Evolutionary conservation across 1,139 yeast genomes (phyloP), one percentile per base, ranked within the genome.

Genomic region (Casaregolazyma suthepensis): DNA sequence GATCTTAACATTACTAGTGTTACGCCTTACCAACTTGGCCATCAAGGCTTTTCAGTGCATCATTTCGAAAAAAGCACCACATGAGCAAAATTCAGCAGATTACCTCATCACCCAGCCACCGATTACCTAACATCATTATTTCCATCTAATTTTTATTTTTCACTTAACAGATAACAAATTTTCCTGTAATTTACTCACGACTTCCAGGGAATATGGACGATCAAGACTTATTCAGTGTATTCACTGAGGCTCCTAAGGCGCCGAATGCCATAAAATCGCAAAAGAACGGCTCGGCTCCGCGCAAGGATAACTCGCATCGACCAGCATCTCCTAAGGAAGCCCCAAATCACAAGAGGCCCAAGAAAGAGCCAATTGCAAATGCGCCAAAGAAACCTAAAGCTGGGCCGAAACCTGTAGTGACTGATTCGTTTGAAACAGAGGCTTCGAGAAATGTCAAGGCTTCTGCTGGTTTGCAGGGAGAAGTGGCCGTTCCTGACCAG

Each of bases 11-110:
- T 83, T 83, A 83, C 88, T 83, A 83, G 89, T 83, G 88, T 82
- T 82, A 86, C 85, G 89, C 89, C 88, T 83, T 84, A 83, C 88
- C 89, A 83, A 82, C 88, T 83, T 83, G 88, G 88, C 85, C 85
- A 81, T 79, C 78, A 73, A 75, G 77, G 79, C 80, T 56, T 20
- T 13, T 17, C 26, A 17, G 12, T 43, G 29, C 5, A 3, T 20
- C 13, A 13, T 5, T n/a, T 9, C 40, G 17, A 35, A 35, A 35
- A n/a, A n/a, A 4, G 17, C 13, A 13, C 17, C 13, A 43, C 4
- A 3, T 42, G 15, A 17, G 17, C 43, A 18, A n/a, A 37, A 38
- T 38, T 38, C 10, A 13, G 6, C 7, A 4, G 7, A 3, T 38
- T 38, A 18, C 43, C 10, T 38, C 7, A 38, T 15, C 43, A 15